A percentile compares a stretch with the other conserved stretches of the same genome.
Conservation (phyloP, 2,329 filamentous ascomycete species). For the Fusarium multiceps region DNA sequence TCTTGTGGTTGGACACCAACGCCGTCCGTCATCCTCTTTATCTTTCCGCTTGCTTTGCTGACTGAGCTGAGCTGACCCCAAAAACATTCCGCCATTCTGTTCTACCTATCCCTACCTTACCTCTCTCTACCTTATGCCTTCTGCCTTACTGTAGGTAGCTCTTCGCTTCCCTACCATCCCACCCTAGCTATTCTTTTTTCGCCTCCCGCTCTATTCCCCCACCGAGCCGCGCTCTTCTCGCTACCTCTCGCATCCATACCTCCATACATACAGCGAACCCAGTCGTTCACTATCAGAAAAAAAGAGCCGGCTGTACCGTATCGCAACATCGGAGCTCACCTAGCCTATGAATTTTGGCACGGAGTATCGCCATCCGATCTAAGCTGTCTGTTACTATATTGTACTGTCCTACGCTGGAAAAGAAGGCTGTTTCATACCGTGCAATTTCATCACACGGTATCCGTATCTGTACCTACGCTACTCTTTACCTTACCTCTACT, state of each 20-base stretch:
- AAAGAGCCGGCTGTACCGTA: neutral
- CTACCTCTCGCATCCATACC: neutral
- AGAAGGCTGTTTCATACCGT: constrained; percentile 18
- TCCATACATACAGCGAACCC: neutral
- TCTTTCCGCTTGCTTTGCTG: constrained; percentile 28
- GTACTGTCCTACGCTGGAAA: constrained; percentile 16
- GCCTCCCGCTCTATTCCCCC: constrained; percentile 9
- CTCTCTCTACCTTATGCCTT: neutral
- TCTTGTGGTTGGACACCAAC: constrained; percentile 14
- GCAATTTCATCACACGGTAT: neutral
- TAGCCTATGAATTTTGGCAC: neutral
- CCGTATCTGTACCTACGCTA: neutral
- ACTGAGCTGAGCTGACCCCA: constrained; percentile 30
- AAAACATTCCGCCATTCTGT: constrained; percentile 7
- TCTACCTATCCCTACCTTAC: neutral
- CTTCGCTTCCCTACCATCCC: neutral
- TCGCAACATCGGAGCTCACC: constrained; percentile 7
- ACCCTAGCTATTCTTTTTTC: neutral
- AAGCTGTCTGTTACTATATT: neutral
- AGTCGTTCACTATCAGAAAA: neutral
- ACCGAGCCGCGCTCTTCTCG: constrained; percentile 8
- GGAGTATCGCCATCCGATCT: neutral
- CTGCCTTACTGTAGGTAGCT: constrained; percentile 4
- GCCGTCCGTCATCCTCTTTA: constrained; percentile 18
- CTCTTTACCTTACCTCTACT: neutral